phyloP scores from a whole-genome alignment of 2,329 filamentous ascomycete genomes.

The Plectosphaerella sp. region DNA sequence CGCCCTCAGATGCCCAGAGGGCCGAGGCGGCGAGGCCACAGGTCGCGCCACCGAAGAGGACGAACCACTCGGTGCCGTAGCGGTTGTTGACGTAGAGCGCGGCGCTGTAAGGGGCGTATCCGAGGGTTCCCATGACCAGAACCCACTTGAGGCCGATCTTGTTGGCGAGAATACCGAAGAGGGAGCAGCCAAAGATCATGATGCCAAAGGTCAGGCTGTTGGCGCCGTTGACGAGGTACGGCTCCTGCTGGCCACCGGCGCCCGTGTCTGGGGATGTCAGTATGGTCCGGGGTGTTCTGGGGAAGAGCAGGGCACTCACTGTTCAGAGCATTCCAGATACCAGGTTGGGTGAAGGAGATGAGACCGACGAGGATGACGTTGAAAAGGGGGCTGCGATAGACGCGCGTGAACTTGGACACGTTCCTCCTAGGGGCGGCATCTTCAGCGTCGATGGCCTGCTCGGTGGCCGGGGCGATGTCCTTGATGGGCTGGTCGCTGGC shows the following conservation, averaged over 20 bases:
- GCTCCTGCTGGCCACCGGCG: slow-evolving; percentile 61
- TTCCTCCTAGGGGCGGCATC: slow-evolving; percentile 13
- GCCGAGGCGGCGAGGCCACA: slow-evolving; percentile 34
- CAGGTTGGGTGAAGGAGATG: slow-evolving; percentile 39
- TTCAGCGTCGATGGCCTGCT: slow-evolving; percentile 6
- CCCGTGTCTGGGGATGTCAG: slow-evolving; percentile 31
- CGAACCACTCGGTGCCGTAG: slow-evolving; percentile 37
- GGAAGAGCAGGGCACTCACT: slow-evolving; percentile 13
- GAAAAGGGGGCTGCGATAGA: slow-evolving; percentile 40
- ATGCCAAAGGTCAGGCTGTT: slow-evolving; percentile 65
- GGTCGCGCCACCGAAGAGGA: slow-evolving; percentile 34
- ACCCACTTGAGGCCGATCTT: slow-evolving; percentile 27
- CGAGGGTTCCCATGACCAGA: slow-evolving; percentile 36
- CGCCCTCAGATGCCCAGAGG: slow-evolving; percentile 26
- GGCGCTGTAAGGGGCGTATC: slow-evolving; percentile 38
- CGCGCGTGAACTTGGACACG: slow-evolving; percentile 22
- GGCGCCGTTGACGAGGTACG: slow-evolving; percentile 64
- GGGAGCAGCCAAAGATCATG: slow-evolving; percentile 38
- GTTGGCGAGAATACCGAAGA: slow-evolving; percentile 34
- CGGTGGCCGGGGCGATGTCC: not conserved
- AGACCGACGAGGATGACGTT: slow-evolving; percentile 40
- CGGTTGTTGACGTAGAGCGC: slow-evolving; percentile 38
- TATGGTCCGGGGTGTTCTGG: not conserved
- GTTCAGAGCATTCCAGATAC: slow-evolving; percentile 43
- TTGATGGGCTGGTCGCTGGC: slow-evolving; percentile 1